Evolutionary conservation across 306 rosid genomes (phyloP).

Genomic region (Gillenia trifoliata): DNA sequence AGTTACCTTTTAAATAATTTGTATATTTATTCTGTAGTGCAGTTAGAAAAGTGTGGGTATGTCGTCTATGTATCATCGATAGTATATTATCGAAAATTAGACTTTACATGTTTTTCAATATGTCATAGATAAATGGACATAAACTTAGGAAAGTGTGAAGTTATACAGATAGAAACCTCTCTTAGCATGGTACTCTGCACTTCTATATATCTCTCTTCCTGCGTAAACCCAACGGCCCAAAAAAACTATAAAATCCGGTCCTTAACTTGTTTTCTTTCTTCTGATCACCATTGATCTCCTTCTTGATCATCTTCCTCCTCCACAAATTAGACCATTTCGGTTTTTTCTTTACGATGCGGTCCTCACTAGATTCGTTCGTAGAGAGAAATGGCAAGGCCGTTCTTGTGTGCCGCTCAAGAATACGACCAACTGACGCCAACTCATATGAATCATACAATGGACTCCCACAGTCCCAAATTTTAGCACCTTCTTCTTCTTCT

Average conservation of each 20-base stretch:
- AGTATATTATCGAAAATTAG: too few species aligned
- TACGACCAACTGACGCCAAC: slow-evolving; percentile 12
- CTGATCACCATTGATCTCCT: neutral
- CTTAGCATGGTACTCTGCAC: neutral
- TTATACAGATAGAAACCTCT: neutral
- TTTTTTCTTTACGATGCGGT: neutral
- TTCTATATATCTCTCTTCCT: neutral
- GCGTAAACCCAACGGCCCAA: neutral
- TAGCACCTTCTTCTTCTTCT: neutral
- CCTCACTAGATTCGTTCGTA: neutral
- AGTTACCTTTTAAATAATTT: too few species aligned
- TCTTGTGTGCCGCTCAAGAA: slow-evolving; percentile 6
- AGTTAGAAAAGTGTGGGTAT: too few species aligned
- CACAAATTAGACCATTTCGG: neutral
- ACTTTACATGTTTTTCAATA: too few species aligned
- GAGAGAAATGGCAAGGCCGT: slow-evolving; percentile 6
- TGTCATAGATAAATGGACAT: too few species aligned
- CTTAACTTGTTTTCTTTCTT: neutral
- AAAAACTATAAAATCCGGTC: neutral
- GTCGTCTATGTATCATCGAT: too few species aligned
- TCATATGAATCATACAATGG: slow-evolving; percentile 24
- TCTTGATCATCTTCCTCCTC: neutral
- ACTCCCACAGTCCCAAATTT: slow-evolving; percentile 29
- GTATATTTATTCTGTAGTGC: too few species aligned
- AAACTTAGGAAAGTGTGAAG: too few species aligned